Evolutionary conservation across 805 yeast genomes (phyloP), one percentile per base, ranked within the genome.

Genomic region (Scheffersomyces lignosus): DNA sequence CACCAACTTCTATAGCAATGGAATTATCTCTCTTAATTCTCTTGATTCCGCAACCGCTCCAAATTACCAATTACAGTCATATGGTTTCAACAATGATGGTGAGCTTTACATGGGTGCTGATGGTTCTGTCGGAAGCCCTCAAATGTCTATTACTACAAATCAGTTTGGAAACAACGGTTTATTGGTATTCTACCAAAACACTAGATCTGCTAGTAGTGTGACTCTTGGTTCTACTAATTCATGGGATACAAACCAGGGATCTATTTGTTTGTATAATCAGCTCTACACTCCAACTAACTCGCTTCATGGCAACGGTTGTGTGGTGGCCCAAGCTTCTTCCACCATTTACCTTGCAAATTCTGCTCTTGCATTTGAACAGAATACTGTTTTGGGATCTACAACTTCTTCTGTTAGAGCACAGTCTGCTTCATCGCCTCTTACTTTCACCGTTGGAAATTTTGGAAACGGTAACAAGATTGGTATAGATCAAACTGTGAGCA

Each of bases 291-390:
- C 54, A 44, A 40, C 52, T 10, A 46, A 56, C 15, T 33, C 16
- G 20, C 46, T 60, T 25, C 7, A 22, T 1, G 64, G 64, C 29
- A 33, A 34, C 17, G 65, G 65, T 33, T 60, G 65, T 47, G 40
- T 53, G 22, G 36, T 29, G 22, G 40, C 51, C 35, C 50, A 50
- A 28, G 27, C 20, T 3, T 45, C 45, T 18, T 44, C 56, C 10
- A 49, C 48, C 33, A 43, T 46, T 26, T 49, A 45, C 24, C 29
- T 46, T 29, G 28, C 39, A 17, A 45, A 45, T 24, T 41, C 51
- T 4, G 37, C 36, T n/a, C 37, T 49, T 9, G 37, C 47, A 10
- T 46, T 51, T 9, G 36, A 26, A 15, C n/a, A 33, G 1, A 37
- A 34, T 15, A 59, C 53, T 39, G 40, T 43, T 1, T 39, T 57